A percentile compares a stretch with the other conserved stretches of the same genome.
Evolutionary conservation across 192 early-diverging fungal genomes (phyloP).

Genomic region (Coemansia sp.): DNA sequence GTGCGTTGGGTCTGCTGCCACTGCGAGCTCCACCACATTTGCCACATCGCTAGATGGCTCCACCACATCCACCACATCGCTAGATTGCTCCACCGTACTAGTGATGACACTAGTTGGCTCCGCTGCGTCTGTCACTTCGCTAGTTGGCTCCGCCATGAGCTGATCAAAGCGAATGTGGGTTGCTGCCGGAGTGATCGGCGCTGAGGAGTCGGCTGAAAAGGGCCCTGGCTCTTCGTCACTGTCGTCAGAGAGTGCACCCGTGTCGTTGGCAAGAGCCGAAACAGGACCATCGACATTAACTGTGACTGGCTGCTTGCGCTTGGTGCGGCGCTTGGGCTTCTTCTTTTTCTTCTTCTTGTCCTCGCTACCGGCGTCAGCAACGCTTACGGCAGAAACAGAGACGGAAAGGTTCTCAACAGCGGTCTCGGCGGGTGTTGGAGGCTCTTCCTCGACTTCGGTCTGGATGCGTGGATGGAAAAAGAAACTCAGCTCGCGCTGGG

Average conservation of each 20-base stretch:
- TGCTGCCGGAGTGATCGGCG: neutral
- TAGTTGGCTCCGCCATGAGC: neutral
- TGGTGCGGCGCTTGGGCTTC: conserved; percentile 44
- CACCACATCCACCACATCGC: neutral
- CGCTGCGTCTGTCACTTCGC: neutral
- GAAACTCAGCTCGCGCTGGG: conserved; percentile 48
- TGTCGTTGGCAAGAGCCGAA: neutral
- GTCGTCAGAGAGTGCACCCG: conserved; percentile 23
- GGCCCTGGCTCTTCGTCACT: conserved; percentile 21
- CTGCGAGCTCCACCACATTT: conserved; percentile 17
- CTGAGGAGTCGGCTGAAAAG: neutral
- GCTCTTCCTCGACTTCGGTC: neutral
- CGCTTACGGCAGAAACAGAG: neutral
- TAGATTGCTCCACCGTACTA: neutral
- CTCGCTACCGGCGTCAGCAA: conserved; percentile 5
- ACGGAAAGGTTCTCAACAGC: neutral
- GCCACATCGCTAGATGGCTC: neutral
- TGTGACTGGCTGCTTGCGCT: conserved; percentile 48
- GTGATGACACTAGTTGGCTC: neutral
- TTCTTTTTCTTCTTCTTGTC: conserved; percentile 49
- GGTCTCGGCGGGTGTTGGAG: neutral
- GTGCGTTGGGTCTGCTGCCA: conserved; percentile 25
- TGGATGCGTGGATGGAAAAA: conserved; percentile 51
- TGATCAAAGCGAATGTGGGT: conserved; percentile 7
- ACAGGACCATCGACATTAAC: neutral